A percentile compares a stretch with the other conserved stretches of the same genome.
These are phyloP conservation scores for Backusella circina DNA, from an alignment of 192 early-diverging fungal species.

Conservation along the genomic window DNA sequence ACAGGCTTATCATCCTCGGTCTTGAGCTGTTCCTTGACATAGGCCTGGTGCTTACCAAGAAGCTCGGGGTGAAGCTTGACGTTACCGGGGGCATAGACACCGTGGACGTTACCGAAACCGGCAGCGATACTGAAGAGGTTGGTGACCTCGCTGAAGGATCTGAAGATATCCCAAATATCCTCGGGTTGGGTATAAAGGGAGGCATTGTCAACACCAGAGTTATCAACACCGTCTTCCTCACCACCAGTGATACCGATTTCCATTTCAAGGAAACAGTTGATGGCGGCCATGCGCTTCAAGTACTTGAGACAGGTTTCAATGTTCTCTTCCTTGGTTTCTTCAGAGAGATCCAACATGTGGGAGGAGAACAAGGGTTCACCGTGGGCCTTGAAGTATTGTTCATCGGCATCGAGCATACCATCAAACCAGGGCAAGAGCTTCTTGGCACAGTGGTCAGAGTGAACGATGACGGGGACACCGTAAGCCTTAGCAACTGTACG, in stretches of 20 bases:
- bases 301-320: slow-evolving; percentile 88
- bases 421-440: slow-evolving; percentile 98
- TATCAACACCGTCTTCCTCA: slow-evolving; percentile 98
- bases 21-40: slow-evolving; percentile 67
- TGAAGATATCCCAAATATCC: slow-evolving; percentile 93
- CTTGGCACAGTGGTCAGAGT: slow-evolving; percentile 97
- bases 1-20: slow-evolving; percentile 71
- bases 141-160: slow-evolving; percentile 80
- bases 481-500: slow-evolving; percentile 33
- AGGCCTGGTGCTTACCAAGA: slow-evolving; percentile 86
- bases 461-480: slow-evolving; percentile 63
- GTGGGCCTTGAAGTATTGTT: slow-evolving; percentile 90
- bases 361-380: slow-evolving; percentile 95
- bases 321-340: slow-evolving; percentile 93
- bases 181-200: slow-evolving; percentile 93
- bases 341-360: slow-evolving; percentile 98
- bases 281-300: slow-evolving; percentile 86
- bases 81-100: slow-evolving; percentile 96
- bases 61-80: slow-evolving; percentile 92
- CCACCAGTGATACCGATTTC: slow-evolving; percentile 87
- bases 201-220: slow-evolving; percentile 87
- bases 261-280: slow-evolving; percentile 80
- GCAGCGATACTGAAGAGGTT: slow-evolving; percentile 92
- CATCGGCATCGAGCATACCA: slow-evolving; percentile 87
- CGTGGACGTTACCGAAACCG: slow-evolving; percentile 42